A percentile compares a stretch with the other conserved stretches of the same genome.
phyloP scores from a whole-genome alignment of 169 alveolate species.

The Hammondia hammondi region DNA sequence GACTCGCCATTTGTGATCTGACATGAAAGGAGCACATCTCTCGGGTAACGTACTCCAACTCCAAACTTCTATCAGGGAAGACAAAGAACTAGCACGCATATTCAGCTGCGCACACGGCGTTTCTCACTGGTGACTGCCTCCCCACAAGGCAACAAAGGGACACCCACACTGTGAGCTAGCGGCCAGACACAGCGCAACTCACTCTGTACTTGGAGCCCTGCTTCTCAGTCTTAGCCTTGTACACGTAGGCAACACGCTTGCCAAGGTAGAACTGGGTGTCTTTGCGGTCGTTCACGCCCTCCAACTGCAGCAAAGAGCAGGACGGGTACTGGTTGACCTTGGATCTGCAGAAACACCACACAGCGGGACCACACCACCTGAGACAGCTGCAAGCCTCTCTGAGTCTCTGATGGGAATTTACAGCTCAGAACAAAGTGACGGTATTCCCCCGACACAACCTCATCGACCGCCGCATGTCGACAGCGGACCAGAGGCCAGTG shows the following conservation, averaged over 20 bases:
- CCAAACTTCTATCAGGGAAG: no score
- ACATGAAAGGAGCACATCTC: no score
- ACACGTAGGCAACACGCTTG: conserved; percentile 97
- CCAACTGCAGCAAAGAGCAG: conserved; percentile 94
- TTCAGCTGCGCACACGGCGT: no score
- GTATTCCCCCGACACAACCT: no score
- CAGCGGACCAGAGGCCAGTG: neutral
- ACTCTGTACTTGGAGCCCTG: conserved; percentile 94
- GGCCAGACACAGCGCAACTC: neutral
- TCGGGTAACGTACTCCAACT: no score
- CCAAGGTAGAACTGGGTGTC: conserved; percentile 96
- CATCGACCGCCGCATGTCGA: no score
- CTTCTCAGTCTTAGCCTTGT: conserved; percentile 93
- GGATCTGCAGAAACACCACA: conserved; percentile 81
- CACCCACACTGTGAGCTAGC: neutral
- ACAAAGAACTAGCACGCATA: no score
- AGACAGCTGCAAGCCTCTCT: no score
- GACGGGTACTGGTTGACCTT: conserved; percentile 94
- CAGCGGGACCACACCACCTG: neutral
- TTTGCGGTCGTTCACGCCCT: conserved; percentile 95
- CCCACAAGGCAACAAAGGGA: neutral
- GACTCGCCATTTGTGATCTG: no score
- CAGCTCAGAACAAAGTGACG: no score
- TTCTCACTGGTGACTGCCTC: no score
- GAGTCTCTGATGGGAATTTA: no score